These are phyloP conservation scores for Geranium incanum DNA, from an alignment of 441 rosid species.

Conservation along the genomic window DNA sequence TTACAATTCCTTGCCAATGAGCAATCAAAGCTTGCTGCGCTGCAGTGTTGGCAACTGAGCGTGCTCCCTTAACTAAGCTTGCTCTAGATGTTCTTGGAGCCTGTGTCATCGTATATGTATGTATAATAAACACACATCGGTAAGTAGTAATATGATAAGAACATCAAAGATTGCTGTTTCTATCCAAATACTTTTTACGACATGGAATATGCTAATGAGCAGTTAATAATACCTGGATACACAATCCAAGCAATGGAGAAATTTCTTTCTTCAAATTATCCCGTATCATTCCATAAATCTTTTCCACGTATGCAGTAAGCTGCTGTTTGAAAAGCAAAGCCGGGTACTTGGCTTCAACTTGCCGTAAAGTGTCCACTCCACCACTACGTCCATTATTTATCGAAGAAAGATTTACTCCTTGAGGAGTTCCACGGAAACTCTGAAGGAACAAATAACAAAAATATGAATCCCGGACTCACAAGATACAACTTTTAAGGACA, in stretches of 20 bases:
- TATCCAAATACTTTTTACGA: not conserved
- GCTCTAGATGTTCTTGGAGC: slow-evolving; percentile 99
- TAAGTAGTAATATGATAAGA: not conserved
- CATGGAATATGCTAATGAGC: not conserved
- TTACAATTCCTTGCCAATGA: slow-evolving; percentile 97
- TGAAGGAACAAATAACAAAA: slow-evolving; percentile 27
- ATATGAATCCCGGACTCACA: slow-evolving; percentile 1
- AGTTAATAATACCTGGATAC: slow-evolving; percentile 71
- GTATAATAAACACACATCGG: not conserved
- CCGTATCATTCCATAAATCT: slow-evolving; percentile 97
- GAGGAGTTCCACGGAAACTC: slow-evolving; percentile 97
- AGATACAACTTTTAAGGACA: not conserved
- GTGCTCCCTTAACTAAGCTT: slow-evolving; percentile 89
- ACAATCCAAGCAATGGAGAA: slow-evolving; percentile 92
- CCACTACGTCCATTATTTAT: slow-evolving; percentile 53
- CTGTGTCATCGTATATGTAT: slow-evolving; percentile 31
- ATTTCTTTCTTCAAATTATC: slow-evolving; percentile 98
- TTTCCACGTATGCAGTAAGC: slow-evolving; percentile 95
- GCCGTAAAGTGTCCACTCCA: slow-evolving; percentile 65
- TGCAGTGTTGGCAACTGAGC: slow-evolving; percentile 71
- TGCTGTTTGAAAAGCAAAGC: slow-evolving; percentile 99
- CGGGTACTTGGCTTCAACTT: slow-evolving; percentile 99
- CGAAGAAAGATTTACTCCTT: slow-evolving; percentile 70
- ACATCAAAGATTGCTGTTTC: not conserved
- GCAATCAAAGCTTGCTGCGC: slow-evolving; percentile 95